phyloP scores from a whole-genome alignment of 1,284 basidiomycete species.

The Sutorius eximius region DNA sequence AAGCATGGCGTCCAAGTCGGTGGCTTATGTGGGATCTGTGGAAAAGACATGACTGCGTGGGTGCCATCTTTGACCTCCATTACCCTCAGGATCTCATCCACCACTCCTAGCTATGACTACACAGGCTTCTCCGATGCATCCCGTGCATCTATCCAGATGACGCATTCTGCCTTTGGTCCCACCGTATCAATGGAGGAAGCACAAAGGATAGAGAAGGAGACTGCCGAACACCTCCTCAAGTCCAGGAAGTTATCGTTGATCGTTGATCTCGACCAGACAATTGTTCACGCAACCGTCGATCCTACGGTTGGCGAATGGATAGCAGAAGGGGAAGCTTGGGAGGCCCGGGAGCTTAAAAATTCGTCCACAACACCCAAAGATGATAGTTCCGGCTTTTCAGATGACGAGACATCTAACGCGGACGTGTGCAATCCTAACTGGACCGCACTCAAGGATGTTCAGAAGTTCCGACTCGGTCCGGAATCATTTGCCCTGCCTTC shows the following conservation, averaged over 20 bases:
- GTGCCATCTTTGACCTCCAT: constrained; percentile 31
- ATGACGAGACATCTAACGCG: constrained; percentile 40
- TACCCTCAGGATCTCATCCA: constrained; percentile 12
- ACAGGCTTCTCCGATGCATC: constrained; percentile 80
- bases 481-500: constrained; percentile 65
- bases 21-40: constrained; percentile 91
- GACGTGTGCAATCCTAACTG: constrained; percentile 85
- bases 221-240: constrained; percentile 74
- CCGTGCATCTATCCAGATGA: constrained; percentile 83
- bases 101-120: constrained; percentile 72
- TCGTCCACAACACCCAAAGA: constrained; percentile 30
- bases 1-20: constrained; percentile 91
- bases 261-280: constrained; percentile 98
- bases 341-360: constrained; percentile 48
- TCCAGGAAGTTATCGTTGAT: constrained; percentile 88
- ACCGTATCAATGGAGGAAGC: constrained; percentile 85
- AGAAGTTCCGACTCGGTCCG: constrained; percentile 82
- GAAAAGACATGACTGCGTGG: constrained; percentile 90
- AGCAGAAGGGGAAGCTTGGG: constrained; percentile 76
- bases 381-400: constrained; percentile 37
- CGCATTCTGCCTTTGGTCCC: constrained; percentile 76
- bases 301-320: constrained; percentile 99
- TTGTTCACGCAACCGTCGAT: constrained; percentile 98
- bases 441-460: constrained; percentile 85
- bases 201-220: constrained; percentile 81